Conservation (phyloP, 345 rosid species). For the Linum trigynum region DNA sequence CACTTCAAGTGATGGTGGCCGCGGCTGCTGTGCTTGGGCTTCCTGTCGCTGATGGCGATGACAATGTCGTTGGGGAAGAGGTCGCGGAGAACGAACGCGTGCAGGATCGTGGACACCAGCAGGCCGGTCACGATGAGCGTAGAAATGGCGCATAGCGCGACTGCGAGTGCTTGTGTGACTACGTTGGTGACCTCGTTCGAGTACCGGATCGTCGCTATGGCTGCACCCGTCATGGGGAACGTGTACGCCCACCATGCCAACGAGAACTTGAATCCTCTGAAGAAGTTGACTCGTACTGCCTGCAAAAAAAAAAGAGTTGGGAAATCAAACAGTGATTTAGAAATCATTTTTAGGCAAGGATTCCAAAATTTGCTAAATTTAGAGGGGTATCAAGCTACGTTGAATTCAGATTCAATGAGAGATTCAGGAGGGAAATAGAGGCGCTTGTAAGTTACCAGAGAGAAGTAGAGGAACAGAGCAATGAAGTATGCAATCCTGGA, state of each 20-base stretch:
- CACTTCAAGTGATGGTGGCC: conserved; percentile 27
- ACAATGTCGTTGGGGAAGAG: conserved; percentile 65
- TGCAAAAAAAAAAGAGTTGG: conserved; percentile 22
- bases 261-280: conserved; percentile 86
- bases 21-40: conserved; percentile 22
- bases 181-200: conserved; percentile 39
- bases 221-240: conserved; percentile 67
- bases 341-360: not conserved
- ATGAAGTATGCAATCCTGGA: conserved; percentile 77
- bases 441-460: conserved; percentile 41
- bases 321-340: conserved; percentile 2
- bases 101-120: conserved; percentile 37
- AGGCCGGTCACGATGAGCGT: conserved; percentile 45
- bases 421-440: not conserved
- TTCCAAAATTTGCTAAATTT: not conserved
- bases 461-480: conserved; percentile 74
- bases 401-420: not conserved
- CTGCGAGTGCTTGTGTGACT: conserved; percentile 33
- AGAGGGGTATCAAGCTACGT: not conserved
- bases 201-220: conserved; percentile 57
- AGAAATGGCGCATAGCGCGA: conserved; percentile 34
- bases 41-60: conserved; percentile 57
- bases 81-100: conserved; percentile 39
- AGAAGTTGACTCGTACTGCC: conserved; percentile 69
- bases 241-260: conserved; percentile 97